phyloP scores from a whole-genome alignment of 192 early-diverging fungal genomes.

The Linnemannia schmuckeri region DNA sequence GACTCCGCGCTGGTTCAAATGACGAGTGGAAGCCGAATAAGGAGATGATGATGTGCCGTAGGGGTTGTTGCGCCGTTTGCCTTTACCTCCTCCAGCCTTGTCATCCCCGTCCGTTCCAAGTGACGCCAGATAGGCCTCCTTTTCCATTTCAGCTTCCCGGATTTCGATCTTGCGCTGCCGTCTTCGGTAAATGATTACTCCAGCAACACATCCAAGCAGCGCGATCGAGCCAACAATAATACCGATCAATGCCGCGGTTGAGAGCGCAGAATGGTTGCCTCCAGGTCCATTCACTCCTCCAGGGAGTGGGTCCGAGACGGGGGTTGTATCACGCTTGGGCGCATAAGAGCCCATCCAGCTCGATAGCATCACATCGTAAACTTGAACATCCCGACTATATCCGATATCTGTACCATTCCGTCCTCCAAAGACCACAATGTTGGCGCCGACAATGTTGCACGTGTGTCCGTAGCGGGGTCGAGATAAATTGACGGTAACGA shows the following conservation, averaged over 20 bases:
- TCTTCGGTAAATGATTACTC: constrained; percentile 19
- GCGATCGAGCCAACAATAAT: constrained; percentile 25
- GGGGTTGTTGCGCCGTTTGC: constrained; percentile 10
- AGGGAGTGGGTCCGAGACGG: constrained; percentile 15
- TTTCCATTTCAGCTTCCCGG: constrained; percentile 41
- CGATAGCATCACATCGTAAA: constrained; percentile 29
- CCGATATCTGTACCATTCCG: neutral
- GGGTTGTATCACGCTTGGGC: constrained; percentile 33
- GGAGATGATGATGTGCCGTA: constrained; percentile 8
- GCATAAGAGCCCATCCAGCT: constrained; percentile 26
- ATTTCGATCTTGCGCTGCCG: constrained; percentile 35
- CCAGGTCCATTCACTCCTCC: constrained; percentile 3
- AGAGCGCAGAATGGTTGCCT: constrained; percentile 2
- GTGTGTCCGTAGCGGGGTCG: constrained; percentile 23
- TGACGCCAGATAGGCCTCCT: constrained; percentile 36
- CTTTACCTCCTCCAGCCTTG: neutral
- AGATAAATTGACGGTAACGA: constrained; percentile 1
- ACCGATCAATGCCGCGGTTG: constrained; percentile 23
- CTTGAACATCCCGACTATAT: constrained; percentile 35
- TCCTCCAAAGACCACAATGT: constrained; percentile 45
- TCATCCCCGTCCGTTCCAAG: constrained; percentile 21
- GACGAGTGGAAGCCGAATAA: constrained; percentile 14
- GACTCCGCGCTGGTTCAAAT: constrained; percentile 11
- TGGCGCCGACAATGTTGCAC: constrained; percentile 51
- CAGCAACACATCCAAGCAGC: neutral